Evolutionary conservation across 768 basidiomycete genomes (phyloP).

Genomic region (Boletellus ananiceps): DNA sequence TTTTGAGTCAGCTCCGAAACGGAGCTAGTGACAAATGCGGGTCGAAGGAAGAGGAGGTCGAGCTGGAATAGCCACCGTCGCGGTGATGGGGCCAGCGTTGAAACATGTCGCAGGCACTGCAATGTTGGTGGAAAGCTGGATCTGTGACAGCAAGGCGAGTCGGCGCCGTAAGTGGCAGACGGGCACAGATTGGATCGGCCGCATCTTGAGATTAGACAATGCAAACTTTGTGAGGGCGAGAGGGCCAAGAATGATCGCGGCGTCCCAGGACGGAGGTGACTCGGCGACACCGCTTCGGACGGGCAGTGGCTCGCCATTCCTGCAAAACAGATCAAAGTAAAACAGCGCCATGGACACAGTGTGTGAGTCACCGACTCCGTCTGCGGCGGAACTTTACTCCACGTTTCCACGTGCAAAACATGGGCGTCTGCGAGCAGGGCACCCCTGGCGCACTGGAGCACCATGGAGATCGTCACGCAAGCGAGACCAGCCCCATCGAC

Average conservation of each 20-base stretch:
- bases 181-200: constrained; percentile 14
- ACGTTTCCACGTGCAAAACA: not conserved
- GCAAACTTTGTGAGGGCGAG: constrained; percentile 14
- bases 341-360: constrained; percentile 19
- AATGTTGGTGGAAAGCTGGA: constrained; percentile 22
- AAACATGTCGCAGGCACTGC: constrained; percentile 35
- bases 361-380: constrained; percentile 15
- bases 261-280: constrained; percentile 18
- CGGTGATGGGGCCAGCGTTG: constrained; percentile 31
- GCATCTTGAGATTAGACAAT: constrained; percentile 19
- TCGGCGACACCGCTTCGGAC: constrained; percentile 19
- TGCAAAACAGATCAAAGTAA: constrained; percentile 21
- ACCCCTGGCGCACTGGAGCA: not conserved
- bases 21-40: constrained; percentile 28
- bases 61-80: constrained; percentile 31
- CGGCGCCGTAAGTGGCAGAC: constrained; percentile 24
- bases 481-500: not conserved
- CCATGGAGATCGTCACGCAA: not conserved
- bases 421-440: not conserved
- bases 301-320: constrained; percentile 20
- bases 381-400: constrained; percentile 15
- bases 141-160: constrained; percentile 26
- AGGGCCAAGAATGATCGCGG: constrained; percentile 20
- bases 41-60: constrained; percentile 24
- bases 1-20: constrained; percentile 26